phyloP scores from a whole-genome alignment of 2,329 filamentous ascomycete genomes.

The Beauveria scarabaeidicola region DNA sequence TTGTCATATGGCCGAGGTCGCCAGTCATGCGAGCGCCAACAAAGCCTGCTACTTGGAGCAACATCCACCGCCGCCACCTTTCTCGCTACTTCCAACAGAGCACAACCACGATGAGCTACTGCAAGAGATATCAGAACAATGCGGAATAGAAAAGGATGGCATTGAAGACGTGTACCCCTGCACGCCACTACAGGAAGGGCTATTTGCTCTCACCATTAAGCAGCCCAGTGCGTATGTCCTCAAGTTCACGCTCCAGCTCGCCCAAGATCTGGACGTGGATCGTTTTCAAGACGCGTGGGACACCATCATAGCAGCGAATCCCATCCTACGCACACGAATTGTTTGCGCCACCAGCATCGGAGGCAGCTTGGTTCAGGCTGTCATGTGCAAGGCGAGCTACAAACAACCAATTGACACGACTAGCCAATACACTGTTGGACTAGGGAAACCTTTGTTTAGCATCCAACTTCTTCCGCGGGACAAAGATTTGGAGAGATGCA shows the following conservation, averaged over 20 bases:
- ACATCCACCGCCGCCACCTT: not conserved
- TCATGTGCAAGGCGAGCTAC: not conserved
- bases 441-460: not conserved
- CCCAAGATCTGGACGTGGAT: constrained; percentile 15
- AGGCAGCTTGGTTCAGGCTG: not conserved
- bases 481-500: constrained; percentile 6
- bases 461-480: constrained; percentile 2
- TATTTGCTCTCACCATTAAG: constrained; percentile 28
- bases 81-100: not conserved
- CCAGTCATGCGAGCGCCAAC: not conserved
- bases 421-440: not conserved
- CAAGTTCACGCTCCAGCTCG: constrained; percentile 19
- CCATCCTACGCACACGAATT: constrained; percentile 28
- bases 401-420: not conserved
- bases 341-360: constrained; percentile 14
- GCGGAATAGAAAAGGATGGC: constrained; percentile 12
- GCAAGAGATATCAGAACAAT: constrained; percentile 16
- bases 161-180: constrained; percentile 29
- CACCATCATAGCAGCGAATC: constrained; percentile 16
- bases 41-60: not conserved
- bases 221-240: constrained; percentile 23
- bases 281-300: constrained; percentile 23
- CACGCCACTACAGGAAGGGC: constrained; percentile 25
- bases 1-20: not conserved
- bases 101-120: constrained; percentile 11